phyloP scores from a whole-genome alignment of 495 filamentous ascomycete species.

The Podospora australis region DNA sequence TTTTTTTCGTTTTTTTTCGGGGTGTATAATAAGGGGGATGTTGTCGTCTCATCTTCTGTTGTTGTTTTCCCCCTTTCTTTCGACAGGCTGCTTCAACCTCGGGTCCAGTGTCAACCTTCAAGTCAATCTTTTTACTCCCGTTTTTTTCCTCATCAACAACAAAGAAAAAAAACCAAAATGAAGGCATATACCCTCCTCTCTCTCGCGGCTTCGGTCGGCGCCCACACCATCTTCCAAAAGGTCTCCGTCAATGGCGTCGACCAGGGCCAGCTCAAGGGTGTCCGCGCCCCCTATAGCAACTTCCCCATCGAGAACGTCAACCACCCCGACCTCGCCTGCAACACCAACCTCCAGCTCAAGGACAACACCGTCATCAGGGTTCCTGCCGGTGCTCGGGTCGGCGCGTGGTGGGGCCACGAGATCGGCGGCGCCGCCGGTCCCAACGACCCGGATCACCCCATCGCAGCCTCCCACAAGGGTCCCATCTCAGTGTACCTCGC shows the following conservation, averaged over 20 bases:
- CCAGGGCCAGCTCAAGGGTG: slow-evolving; percentile 45
- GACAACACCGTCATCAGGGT: slow-evolving; percentile 40
- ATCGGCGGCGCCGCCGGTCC: slow-evolving; percentile 38
- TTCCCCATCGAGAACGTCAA: slow-evolving; percentile 36
- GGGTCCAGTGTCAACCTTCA: background rate
- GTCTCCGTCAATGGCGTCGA: slow-evolving; percentile 48
- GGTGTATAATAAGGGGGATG: too few relatives aligned
- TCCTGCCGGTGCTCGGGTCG: slow-evolving; percentile 39
- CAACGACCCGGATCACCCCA: slow-evolving; percentile 45
- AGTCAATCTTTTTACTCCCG: background rate
- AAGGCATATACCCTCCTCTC: slow-evolving; percentile 21
- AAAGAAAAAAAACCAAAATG: slow-evolving; percentile 6
- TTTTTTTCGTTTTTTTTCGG: too few relatives aligned
- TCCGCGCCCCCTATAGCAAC: slow-evolving; percentile 44
- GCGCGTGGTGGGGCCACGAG: slow-evolving; percentile 47
- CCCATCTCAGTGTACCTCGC: slow-evolving; percentile 46
- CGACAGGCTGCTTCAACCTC: too few relatives aligned
- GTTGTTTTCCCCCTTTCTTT: too few relatives aligned
- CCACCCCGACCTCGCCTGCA: slow-evolving; percentile 34
- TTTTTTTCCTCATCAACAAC: background rate
- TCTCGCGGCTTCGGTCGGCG: slow-evolving; percentile 25
- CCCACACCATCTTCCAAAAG: slow-evolving; percentile 41
- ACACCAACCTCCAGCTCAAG: slow-evolving; percentile 29
- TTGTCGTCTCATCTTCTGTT: too few relatives aligned
- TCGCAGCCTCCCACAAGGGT: slow-evolving; percentile 42